A percentile compares a stretch with the other conserved stretches of the same genome.
Conservation (phyloP, 257 asterid genomes). For the Jacaranda mimosifolia region DNA sequence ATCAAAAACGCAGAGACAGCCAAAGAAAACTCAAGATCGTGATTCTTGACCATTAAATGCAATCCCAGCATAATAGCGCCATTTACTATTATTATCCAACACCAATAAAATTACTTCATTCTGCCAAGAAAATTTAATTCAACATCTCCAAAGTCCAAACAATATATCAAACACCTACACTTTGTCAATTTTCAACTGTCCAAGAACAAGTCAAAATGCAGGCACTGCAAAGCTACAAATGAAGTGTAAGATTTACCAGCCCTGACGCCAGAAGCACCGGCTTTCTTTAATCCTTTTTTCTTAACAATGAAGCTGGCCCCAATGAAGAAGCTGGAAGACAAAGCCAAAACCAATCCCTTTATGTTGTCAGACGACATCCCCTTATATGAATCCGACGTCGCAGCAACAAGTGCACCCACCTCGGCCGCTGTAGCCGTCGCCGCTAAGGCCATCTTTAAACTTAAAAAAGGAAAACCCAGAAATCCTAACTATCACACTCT, state of each 20-base stretch:
- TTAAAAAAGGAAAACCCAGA: constrained; percentile 12
- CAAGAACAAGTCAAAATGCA: constrained; percentile 1
- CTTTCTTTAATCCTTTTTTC: constrained; percentile 89
- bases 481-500: constrained; percentile 32
- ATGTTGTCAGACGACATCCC: constrained; percentile 87
- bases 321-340: constrained; percentile 84
- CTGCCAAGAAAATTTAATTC: not conserved
- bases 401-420: constrained; percentile 46
- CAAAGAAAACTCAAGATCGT: constrained; percentile 27
- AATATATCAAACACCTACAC: constrained; percentile 10
- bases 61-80: constrained; percentile 20
- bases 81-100: constrained; percentile 3
- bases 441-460: constrained; percentile 53
- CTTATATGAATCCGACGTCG: constrained; percentile 57
- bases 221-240: constrained; percentile 16
- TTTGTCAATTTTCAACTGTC: constrained; percentile 5
- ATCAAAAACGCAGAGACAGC: not conserved
- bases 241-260: constrained; percentile 60
- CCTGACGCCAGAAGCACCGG: constrained; percentile 84
- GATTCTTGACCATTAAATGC: constrained; percentile 18
- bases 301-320: constrained; percentile 94
- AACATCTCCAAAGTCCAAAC: constrained; percentile 7
- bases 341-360: constrained; percentile 78
- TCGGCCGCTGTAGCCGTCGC: constrained; percentile 67
- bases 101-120: constrained; percentile 9